A percentile compares a stretch with the other conserved stretches of the same genome.
These are phyloP conservation scores for Globisporangium cylindrosporum DNA, from an alignment of 352 stramenopile species.

Conservation along the genomic window DNA sequence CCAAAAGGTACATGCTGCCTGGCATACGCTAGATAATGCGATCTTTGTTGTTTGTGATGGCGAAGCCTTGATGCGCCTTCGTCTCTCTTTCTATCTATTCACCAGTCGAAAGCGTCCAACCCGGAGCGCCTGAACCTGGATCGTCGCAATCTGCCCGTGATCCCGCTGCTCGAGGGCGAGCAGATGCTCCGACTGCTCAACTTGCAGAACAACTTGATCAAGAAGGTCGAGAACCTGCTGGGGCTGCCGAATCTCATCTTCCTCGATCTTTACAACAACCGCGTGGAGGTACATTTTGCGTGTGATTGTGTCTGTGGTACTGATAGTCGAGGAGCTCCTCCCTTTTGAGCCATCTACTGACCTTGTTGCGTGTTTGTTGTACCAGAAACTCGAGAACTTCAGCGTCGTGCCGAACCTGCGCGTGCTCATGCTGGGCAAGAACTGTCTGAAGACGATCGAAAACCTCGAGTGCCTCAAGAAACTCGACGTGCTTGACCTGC, in stretches of 20 bases:
- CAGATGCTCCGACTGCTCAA: conserved; percentile 88
- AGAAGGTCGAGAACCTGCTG: conserved; percentile 78
- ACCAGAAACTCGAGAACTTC: conserved; percentile 75
- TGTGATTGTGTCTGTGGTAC: neutral
- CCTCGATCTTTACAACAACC: conserved; percentile 92
- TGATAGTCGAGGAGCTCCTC: neutral
- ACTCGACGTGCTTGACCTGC: conserved; percentile 91
- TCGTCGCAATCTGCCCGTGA: conserved; percentile 67
- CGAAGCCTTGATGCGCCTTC: neutral
- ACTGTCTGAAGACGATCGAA: conserved; percentile 75
- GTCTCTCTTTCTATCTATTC: neutral
- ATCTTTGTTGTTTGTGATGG: neutral
- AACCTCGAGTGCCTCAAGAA: conserved; percentile 84
- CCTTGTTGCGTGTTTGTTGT: neutral
- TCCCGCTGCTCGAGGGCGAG: conserved; percentile 89
- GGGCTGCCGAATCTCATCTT: conserved; percentile 91
- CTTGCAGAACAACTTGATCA: conserved; percentile 91
- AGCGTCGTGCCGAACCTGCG: conserved; percentile 77
- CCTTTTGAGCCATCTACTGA: neutral
- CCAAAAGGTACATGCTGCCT: conserved; percentile 39
- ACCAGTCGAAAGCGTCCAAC: conserved; percentile 59
- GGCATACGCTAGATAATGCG: neutral
- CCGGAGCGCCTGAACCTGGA: conserved; percentile 90
- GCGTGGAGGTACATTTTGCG: conserved; percentile 55
- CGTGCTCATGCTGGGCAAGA: conserved; percentile 93